These are phyloP conservation scores for Tolypocladium cylindrosporum DNA, from an alignment of 2,329 filamentous ascomycete genomes.

Conservation along the genomic window DNA sequence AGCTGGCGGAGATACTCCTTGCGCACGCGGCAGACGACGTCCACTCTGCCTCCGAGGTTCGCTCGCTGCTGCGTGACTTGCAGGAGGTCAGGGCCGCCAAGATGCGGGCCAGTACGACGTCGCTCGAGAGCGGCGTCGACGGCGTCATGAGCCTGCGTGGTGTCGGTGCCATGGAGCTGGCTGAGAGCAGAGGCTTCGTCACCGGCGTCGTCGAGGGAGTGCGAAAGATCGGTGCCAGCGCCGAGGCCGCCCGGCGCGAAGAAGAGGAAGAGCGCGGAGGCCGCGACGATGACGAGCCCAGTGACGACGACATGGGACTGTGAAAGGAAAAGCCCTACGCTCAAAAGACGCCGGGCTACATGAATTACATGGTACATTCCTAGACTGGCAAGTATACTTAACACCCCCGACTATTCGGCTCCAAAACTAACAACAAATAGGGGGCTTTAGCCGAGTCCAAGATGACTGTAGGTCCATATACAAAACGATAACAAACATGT, in stretches of 20 bases:
- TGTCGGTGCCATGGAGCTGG: conserved; percentile 87
- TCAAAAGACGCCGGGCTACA: background rate
- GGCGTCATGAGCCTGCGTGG: conserved; percentile 62
- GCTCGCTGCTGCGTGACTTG: conserved; percentile 68
- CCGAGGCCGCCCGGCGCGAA: conserved; percentile 68
- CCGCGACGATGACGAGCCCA: conserved; percentile 52
- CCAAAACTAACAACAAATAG: background rate
- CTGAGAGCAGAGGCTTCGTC: conserved; percentile 77
- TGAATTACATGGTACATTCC: background rate
- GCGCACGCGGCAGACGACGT: conserved; percentile 81
- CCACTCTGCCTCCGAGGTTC: conserved; percentile 58
- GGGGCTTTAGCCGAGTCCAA: background rate
- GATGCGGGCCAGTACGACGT: conserved; percentile 64
- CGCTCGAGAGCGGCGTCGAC: conserved; percentile 59
- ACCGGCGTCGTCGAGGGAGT: conserved; percentile 80
- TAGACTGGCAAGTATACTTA: background rate
- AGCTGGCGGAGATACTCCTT: conserved; percentile 78
- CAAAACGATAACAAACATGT: no score
- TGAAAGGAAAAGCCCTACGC: conserved; percentile 8
- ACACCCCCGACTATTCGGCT: background rate
- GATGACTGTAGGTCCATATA: background rate
- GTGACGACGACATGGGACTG: conserved; percentile 42
- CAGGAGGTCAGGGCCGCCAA: conserved; percentile 86
- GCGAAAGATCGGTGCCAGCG: conserved; percentile 70
- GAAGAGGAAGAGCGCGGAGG: conserved; percentile 59